These are phyloP conservation scores for Curvularia hawaiiensis DNA, from an alignment of 2,329 filamentous ascomycete genomes.

Conservation along the genomic window DNA sequence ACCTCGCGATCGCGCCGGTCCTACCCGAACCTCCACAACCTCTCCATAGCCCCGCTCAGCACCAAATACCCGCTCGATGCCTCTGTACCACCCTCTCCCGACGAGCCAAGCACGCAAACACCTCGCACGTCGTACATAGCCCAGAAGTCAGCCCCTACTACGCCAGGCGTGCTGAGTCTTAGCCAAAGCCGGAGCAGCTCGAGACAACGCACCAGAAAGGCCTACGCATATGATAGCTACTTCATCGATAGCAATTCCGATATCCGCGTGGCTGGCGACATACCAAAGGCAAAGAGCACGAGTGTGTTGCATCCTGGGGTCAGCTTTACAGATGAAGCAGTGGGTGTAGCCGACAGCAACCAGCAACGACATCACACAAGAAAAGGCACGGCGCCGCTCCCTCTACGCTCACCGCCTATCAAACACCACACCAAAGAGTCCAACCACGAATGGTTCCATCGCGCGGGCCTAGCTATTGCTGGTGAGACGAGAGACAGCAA, in stretches of 20 bases:
- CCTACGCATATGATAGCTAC: constrained; percentile 42
- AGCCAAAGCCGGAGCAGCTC: constrained; percentile 45
- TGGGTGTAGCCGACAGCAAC: constrained; percentile 6
- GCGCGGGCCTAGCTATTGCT: constrained; percentile 62
- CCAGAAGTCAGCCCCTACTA: constrained; percentile 55
- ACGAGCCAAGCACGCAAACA: constrained; percentile 32
- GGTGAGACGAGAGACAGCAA: constrained; percentile 64
- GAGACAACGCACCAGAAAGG: constrained; percentile 44
- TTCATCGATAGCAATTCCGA: constrained; percentile 34
- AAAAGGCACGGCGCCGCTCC: constrained; percentile 39
- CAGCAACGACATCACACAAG: constrained; percentile 33
- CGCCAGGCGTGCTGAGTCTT: constrained; percentile 54
- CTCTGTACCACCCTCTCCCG: constrained; percentile 42
- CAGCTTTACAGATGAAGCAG: constrained; percentile 30
- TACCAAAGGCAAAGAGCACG: constrained; percentile 56
- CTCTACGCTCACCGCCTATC: constrained; percentile 30
- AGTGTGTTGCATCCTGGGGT: constrained; percentile 45
- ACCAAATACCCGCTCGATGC: constrained; percentile 59
- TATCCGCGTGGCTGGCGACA: constrained; percentile 35
- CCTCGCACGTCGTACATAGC: constrained; percentile 54
- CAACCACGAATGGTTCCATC: constrained; percentile 63
- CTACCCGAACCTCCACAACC: constrained; percentile 63
- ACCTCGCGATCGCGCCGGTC: constrained; percentile 55
- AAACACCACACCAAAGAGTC: constrained; percentile 41
- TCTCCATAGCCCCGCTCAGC: constrained; percentile 66